Percentiles rank a stretch among this genome's conserved stretches.
These are phyloP conservation scores for Misopates orontium DNA, from an alignment of 257 asterid species.

Conservation along the genomic window DNA sequence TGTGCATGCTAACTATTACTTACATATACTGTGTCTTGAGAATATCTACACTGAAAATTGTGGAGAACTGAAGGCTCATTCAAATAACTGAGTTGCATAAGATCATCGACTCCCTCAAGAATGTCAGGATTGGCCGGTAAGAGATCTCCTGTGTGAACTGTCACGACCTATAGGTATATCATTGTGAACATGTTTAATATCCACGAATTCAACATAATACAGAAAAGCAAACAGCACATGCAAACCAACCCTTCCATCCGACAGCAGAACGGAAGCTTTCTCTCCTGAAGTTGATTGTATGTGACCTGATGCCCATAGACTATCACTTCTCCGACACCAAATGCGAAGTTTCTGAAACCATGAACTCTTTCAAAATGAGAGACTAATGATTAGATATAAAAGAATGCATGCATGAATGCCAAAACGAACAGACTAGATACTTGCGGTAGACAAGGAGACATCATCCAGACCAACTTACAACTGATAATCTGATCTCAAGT, in stretches of 20 bases:
- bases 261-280: slow-evolving; percentile 57
- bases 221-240: slow-evolving; percentile 18
- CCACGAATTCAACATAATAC: slow-evolving; percentile 18
- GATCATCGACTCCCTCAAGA: slow-evolving; percentile 90
- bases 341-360: slow-evolving; percentile 68
- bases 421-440: slow-evolving; percentile 13
- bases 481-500: slow-evolving; percentile 21
- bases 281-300: slow-evolving; percentile 77
- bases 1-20: slow-evolving; percentile 24
- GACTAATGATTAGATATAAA: slow-evolving; percentile 19
- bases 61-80: slow-evolving; percentile 95
- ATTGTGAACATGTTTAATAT: slow-evolving; percentile 26
- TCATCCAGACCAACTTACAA: slow-evolving; percentile 8
- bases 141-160: slow-evolving; percentile 57
- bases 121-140: slow-evolving; percentile 90
- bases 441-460: slow-evolving; percentile 17
- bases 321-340: slow-evolving; percentile 67
- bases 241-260: slow-evolving; percentile 70
- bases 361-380: slow-evolving; percentile 21
- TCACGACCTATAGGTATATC: slow-evolving; percentile 51
- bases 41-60: slow-evolving; percentile 71
- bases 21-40: slow-evolving; percentile 73
- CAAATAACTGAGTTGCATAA: slow-evolving; percentile 79
- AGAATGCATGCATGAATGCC: neutral
- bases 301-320: slow-evolving; percentile 72